Base-by-base conservation (phyloP, 192 early-diverging fungal species). In the Entomortierella beljakovae region DNA sequence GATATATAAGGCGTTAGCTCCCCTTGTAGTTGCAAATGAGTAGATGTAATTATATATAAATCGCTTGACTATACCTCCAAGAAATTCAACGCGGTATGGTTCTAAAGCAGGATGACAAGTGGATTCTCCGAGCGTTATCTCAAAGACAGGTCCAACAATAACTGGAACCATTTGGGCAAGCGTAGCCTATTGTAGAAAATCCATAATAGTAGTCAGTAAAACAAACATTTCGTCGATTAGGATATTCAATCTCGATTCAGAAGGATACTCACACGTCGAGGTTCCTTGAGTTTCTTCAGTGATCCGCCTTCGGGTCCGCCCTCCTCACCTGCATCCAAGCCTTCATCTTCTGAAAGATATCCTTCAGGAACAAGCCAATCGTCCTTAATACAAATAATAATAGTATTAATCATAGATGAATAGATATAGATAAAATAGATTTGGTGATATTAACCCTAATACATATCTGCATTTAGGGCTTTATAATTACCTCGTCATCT, bases 321-420 rank as follows among this genome's bases (percentile, higher is more conserved):
- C 31, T 79, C 75, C 31, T 79, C 75, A 6, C 75, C 75, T 52
- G 67, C 75, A 55, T 79, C 75, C 16, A 85, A 37, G 2, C 81
- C 81, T 58, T 94, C 93, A 74, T 94, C 94, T 43, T 94, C 92
- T 4, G 93, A 94, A 2, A 97, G 81, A 84, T 95, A 97, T 2
- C 92, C 93, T 71, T 92, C 88, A n/a, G 93, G 93, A 9, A 94
- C 94, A 31, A 95, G 82, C 91, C 93, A 95, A 16, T 86, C 92
- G 26, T 92, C 89, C 81, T 92, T 81, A 23, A 28, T 31, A 15
- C 16, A 37, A 2, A 51, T 8, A 49, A 55, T 23, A 6, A 55
- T 43, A 52, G 8, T 20, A 54, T 42, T 22, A 42, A 22, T 34
- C n/a, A 11, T 25, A 9, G 22, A 46, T 29, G 15, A 31, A 15